Evolutionary conservation across 75 land plant species (phyloP).

Genomic region (Chamaecyparis obtusa): DNA sequence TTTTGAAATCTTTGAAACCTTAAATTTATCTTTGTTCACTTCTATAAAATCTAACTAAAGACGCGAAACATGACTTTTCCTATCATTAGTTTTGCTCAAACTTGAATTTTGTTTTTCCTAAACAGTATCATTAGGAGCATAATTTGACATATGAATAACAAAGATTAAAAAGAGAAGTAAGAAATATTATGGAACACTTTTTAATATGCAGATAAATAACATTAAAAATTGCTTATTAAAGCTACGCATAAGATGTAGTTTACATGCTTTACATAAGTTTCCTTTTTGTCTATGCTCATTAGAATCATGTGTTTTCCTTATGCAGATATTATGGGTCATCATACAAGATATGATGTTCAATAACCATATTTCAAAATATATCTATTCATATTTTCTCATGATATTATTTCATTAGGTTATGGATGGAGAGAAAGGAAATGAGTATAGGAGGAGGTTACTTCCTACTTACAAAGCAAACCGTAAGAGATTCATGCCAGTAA

Average conservation of each 20-base stretch:
- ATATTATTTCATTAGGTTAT: conserved; percentile 45
- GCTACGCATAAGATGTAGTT: not conserved
- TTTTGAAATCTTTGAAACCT: not conserved
- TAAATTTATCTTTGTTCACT: not conserved
- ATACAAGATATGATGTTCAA: not conserved
- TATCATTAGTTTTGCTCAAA: not conserved
- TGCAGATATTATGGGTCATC: not conserved
- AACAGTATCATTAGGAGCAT: not conserved
- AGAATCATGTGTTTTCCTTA: not conserved
- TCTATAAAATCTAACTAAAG: not conserved
- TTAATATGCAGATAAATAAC: not conserved
- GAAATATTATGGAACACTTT: not conserved
- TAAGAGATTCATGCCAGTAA: conserved; percentile 24
- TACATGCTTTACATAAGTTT: not conserved
- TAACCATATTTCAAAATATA: not conserved
- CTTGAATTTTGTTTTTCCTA: not conserved
- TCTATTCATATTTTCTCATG: not conserved
- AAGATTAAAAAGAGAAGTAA: not conserved
- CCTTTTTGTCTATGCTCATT: not conserved
- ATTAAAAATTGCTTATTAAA: not conserved
- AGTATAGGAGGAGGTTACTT: conserved; percentile 62
- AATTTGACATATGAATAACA: not conserved
- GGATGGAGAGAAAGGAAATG: conserved; percentile 90
- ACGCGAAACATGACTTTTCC: not conserved
- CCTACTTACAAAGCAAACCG: conserved; percentile 84